Evolutionary conservation across 2,329 filamentous ascomycete genomes (phyloP).

Genomic region (Thielaviopsis punctulata): DNA sequence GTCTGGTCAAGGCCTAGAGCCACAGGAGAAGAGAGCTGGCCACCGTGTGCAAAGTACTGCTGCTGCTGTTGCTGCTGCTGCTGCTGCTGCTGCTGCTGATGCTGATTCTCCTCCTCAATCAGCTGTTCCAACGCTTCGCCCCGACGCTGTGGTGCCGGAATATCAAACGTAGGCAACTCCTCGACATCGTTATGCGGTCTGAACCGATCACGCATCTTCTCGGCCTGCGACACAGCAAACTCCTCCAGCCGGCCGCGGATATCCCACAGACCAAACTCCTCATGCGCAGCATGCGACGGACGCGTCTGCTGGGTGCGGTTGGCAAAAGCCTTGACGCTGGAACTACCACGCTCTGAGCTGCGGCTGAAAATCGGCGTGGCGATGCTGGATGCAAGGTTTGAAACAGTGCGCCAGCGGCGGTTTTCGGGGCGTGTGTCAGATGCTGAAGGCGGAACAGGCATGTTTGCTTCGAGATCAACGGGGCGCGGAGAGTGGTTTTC

Average conservation of each 20-base stretch:
- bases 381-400: slow-evolving; percentile 17
- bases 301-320: neutral
- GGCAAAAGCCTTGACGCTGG: neutral
- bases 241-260: slow-evolving; percentile 39
- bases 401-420: slow-evolving; percentile 13
- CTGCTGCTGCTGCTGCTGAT: neutral
- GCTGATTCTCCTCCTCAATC: slow-evolving; percentile 32
- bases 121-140: slow-evolving; percentile 39
- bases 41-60: neutral
- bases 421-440: neutral
- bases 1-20: neutral
- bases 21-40: neutral
- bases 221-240: slow-evolving; percentile 43
- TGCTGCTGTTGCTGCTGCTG: neutral
- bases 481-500: neutral
- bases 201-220: slow-evolving; percentile 39
- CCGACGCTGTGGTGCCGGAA: slow-evolving; percentile 42
- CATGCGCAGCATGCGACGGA: slow-evolving; percentile 8
- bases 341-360: slow-evolving; percentile 15
- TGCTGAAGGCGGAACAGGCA: neutral
- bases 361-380: slow-evolving; percentile 15
- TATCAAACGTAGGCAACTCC: slow-evolving; percentile 39
- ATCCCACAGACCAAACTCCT: slow-evolving; percentile 31
- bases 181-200: slow-evolving; percentile 36
- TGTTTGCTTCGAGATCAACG: slow-evolving; percentile 11